Evolutionary conservation across 257 asterid species (phyloP).

Genomic region (Jaltomata sinuosa): DNA sequence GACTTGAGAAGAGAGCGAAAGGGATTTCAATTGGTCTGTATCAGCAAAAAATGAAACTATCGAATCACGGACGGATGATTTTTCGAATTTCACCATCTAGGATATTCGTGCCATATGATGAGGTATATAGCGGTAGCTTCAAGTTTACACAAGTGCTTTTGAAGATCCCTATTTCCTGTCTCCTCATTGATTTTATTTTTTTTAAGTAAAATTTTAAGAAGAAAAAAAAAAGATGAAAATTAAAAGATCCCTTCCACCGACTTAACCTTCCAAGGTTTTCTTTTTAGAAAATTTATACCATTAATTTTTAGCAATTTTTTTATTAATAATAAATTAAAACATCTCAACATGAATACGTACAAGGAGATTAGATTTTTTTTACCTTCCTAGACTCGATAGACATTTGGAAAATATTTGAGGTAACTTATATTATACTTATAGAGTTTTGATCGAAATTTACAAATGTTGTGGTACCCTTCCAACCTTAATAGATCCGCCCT

Average conservation of each 20-base stretch:
- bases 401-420: not conserved
- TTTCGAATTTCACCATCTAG: not conserved
- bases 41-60: no score
- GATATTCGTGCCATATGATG: not conserved
- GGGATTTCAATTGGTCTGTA: no score
- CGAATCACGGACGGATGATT: no score
- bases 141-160: not conserved
- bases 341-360: not conserved
- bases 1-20: no score
- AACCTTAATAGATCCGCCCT: no score
- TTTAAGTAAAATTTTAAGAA: not conserved
- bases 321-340: not conserved
- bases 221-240: not conserved
- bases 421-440: no score
- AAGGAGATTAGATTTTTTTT: no score
- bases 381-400: not conserved
- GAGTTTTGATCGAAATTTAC: no score
- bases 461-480: no score
- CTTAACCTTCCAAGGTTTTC: no score
- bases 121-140: not conserved
- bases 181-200: not conserved
- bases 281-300: no score
- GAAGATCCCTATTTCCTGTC: not conserved
- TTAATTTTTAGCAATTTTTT: not conserved
- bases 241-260: not conserved